phyloP scores from a whole-genome alignment of 192 early-diverging fungal genomes.

The Pilaira anomala region DNA sequence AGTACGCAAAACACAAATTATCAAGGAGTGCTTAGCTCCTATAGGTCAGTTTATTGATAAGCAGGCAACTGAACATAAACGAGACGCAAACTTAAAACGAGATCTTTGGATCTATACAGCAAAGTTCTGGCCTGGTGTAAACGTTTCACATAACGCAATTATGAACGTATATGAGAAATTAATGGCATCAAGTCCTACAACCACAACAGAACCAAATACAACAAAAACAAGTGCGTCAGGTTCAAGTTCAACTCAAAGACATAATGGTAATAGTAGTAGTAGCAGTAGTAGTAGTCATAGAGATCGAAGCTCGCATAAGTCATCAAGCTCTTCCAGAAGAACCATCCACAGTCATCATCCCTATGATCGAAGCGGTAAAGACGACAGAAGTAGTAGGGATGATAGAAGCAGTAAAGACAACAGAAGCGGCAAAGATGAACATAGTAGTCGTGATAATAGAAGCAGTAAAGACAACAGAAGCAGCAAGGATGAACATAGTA shows the following conservation, averaged over 20 bases:
- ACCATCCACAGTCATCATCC: constrained; percentile 29
- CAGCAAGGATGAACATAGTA: too few species aligned
- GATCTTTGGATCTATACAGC: constrained; percentile 72
- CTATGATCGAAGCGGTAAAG: constrained; percentile 7
- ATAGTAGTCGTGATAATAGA: too few species aligned
- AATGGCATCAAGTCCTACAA: constrained; percentile 6
- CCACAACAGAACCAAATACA: too few species aligned
- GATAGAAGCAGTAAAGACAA: too few species aligned
- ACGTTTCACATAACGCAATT: constrained; percentile 51
- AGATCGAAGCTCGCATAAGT: too few species aligned
- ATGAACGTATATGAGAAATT: constrained; percentile 55
- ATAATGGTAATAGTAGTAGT: not conserved
- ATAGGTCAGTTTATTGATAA: constrained; percentile 58
- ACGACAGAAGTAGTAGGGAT: not conserved
- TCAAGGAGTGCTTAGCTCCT: constrained; percentile 48
- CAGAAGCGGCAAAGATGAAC: too few species aligned
- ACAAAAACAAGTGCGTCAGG: not conserved
- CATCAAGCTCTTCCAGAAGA: too few species aligned
- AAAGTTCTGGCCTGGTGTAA: constrained; percentile 61
- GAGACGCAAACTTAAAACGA: constrained; percentile 35
- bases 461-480: too few species aligned
- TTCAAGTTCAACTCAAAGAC: not conserved
- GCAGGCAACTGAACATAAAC: constrained; percentile 26
- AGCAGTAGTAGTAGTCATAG: not conserved
- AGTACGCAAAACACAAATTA: constrained; percentile 40